Evolutionary conservation across 441 rosid genomes (phyloP), one percentile per base, ranked within the genome.

Genomic region (Gossypium trilobum): DNA sequence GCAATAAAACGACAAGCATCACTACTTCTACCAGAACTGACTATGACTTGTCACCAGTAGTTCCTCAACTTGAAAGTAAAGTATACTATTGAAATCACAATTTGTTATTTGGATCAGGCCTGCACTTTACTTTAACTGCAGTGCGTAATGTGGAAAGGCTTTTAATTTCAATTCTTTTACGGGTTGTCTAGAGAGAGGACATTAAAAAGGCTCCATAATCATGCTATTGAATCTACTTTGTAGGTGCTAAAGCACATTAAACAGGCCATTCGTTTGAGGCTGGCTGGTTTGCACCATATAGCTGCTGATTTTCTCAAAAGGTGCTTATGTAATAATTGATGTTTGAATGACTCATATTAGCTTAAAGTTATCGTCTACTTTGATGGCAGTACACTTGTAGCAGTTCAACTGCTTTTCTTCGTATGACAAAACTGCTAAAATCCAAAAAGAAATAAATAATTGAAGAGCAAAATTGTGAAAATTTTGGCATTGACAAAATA

Each of bases 61-160:
- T 20, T 67, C 73, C 71, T 23, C 55, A 62, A 39, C 66, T 60
- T 50, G 14, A 44, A 77, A 70, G 36, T 71, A 19, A 33, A 54
- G 72, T 0, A 51, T 73, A 50, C 55, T 50, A 17, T 33, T 70
- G 73, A 65, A 63, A 61, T 11, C 29, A 23, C 44, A 27, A 3
- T 20, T 58, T 25, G 54, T 48, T 20, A 55, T 20, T 55, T 8
- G 27, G n/a, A 55, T 20, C 5, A 19, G 10, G n/a, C 60, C 27
- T 55, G 23, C 25, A 13, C n/a, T 48, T 60, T 29, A 39, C 33
- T 39, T 73, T 14, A 25, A 16, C 23, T 59, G 64, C 64, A 11
- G 29, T 59, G 29, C 46, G 19, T 14, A 22, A 39, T 59, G 63
- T 52, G 31, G 54, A 59, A 36, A 48, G 54, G 54, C 54, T 48